Evolutionary conservation across 2,329 filamentous ascomycete genomes (phyloP).

Genomic region (Verticillium klebahnii): DNA sequence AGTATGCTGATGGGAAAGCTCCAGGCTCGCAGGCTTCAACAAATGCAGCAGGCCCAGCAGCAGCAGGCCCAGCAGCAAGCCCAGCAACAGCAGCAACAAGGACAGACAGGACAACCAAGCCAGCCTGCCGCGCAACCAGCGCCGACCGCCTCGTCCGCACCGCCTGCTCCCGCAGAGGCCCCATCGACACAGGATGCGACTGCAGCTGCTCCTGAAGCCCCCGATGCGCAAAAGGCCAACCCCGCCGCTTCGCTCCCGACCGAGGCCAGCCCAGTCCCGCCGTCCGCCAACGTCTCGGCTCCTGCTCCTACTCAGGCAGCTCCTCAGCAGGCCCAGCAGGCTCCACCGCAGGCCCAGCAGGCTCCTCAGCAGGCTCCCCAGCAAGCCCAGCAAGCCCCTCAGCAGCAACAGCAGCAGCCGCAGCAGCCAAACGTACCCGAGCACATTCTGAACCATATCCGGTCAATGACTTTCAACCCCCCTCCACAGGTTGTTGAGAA

Average conservation of each 20-base stretch:
- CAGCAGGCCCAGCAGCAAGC: conserved; percentile 19
- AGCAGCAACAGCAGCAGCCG: conserved; percentile 5
- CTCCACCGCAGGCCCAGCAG: conserved; percentile 1
- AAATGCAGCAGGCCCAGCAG: conserved; percentile 27
- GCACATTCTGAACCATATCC: conserved; percentile 41
- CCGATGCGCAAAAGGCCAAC: background rate
- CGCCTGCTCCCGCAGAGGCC: conserved; percentile 6
- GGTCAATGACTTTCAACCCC: conserved; percentile 40
- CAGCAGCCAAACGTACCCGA: conserved; percentile 30
- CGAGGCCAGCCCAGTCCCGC: background rate
- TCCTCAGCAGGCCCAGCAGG: conserved; percentile 5
- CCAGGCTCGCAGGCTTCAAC: conserved; percentile 27
- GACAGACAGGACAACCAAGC: conserved; percentile 10
- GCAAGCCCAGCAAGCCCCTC: conserved; percentile 1
- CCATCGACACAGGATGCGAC: background rate
- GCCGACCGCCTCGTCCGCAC: conserved; percentile 1
- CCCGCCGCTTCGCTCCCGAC: background rate
- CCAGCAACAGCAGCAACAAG: conserved; percentile 14
- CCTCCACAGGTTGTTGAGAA: conserved; percentile 38
- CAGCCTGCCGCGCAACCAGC: conserved; percentile 12
- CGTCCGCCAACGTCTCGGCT: conserved; percentile 5
- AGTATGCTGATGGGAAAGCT: conserved; percentile 51
- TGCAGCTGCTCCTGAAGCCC: background rate
- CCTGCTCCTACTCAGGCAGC: conserved; percentile 1
- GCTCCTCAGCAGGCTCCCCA: background rate